Percentiles rank a stretch among this genome's conserved stretches.
Evolutionary conservation across 2,329 filamentous ascomycete genomes (phyloP).

Genomic region (Sordariomycetes sp.): DNA sequence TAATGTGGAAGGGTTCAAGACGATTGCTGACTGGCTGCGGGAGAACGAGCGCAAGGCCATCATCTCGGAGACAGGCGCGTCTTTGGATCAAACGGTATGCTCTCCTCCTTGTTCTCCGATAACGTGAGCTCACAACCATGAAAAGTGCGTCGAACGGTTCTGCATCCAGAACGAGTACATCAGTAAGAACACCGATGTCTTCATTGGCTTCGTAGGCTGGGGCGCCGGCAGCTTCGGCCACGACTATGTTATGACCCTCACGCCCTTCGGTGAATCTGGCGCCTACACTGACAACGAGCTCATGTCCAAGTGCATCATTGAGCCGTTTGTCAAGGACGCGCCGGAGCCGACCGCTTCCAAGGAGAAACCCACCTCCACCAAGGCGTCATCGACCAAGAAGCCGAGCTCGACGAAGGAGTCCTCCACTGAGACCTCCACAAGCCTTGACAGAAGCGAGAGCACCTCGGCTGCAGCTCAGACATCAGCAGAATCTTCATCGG

Average conservation of each 20-base stretch:
- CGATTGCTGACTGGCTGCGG: constrained; percentile 36
- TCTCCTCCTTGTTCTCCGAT: too few species aligned
- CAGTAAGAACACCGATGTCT: constrained; percentile 35
- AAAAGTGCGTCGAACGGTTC: constrained; percentile 33
- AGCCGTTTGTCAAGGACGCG: not conserved
- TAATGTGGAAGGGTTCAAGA: constrained; percentile 37
- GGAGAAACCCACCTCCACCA: not conserved
- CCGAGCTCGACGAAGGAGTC: not conserved
- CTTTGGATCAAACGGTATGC: constrained; percentile 26
- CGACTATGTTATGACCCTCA: constrained; percentile 32
- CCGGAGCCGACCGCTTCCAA: not conserved
- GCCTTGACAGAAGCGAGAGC: not conserved
- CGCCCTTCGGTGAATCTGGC: constrained; percentile 18
- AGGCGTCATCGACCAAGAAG: not conserved
- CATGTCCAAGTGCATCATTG: constrained; percentile 16
- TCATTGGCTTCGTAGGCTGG: constrained; percentile 36
- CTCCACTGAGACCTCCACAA: not conserved
- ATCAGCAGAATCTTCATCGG: not conserved
- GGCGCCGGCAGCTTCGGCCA: constrained; percentile 32
- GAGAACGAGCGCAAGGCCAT: constrained; percentile 37
- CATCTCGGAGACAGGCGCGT: constrained; percentile 43
- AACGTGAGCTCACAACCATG: too few species aligned
- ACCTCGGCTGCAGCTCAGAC: too few species aligned
- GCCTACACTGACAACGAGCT: constrained; percentile 27
- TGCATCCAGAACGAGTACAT: constrained; percentile 37